Evolutionary conservation across 495 filamentous ascomycete genomes (phyloP), one percentile per base, ranked within the genome.

Genomic region (Lepraria neglecta): DNA sequence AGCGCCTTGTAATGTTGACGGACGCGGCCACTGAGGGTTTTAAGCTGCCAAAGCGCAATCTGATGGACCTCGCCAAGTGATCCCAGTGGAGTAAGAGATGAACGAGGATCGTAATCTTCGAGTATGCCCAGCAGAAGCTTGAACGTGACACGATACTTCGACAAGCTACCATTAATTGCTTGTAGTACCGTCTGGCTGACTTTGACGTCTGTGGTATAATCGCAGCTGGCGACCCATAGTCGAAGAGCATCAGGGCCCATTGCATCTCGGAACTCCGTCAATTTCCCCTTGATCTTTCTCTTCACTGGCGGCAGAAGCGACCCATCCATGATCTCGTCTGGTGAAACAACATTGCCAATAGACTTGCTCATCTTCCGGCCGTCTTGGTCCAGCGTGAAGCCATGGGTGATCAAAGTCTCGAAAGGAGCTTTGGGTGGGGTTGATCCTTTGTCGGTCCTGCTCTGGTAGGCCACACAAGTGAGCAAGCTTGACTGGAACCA

Each of bases 401-500:
- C 94, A 70, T 99, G 94, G 0, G 94, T 99, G 64, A 97, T 86
- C 15, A 97, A 78, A 35, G 82, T 87, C 61, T 83, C 87, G 77
- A 90, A 99, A 0, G 94, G 95, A 3, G 87, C 78, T 54, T 64
- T 67, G 60, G 68, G 45, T 40, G 59, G 33, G 60, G 14, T 27
- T 17, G 45, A 64, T 73, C 66, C 55, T 48, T 71, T 63, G 31
- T 71, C 43, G 55, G 76, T 42, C 64, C 72, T 73, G 17, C 75
- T 72, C 53, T 84, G 83, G 43, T 80, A 76, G 3, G 86, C 81
- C 28, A 92, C 82, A 61, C 86, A 82, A 0, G 94, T 99, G 44
- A 99, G 82, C n/a, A 99, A 82, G 54, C 90, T 92, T n/a, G 92
- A 96, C 73, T 99, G 94, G 72, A 99, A 99, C 94, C 94, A 99